A percentile compares a stretch with the other conserved stretches of the same genome.
Evolutionary conservation across 257 asterid species (phyloP).

Genomic region (Phtheirospermum japonicum): DNA sequence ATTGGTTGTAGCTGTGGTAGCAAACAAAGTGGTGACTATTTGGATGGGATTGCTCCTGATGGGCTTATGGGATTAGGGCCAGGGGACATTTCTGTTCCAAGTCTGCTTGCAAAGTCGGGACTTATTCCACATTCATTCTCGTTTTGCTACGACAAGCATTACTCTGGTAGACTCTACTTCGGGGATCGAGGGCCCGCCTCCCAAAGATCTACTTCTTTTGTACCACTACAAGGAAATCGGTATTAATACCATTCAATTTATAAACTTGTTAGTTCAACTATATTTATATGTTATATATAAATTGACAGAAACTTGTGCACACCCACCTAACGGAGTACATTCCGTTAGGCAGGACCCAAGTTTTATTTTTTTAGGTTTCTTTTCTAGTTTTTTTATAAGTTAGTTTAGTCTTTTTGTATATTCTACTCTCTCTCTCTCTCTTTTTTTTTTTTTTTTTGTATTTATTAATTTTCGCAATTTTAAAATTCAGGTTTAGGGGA

Average conservation of each 20-base stretch:
- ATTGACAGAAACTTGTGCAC: neutral
- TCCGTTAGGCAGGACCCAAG: neutral
- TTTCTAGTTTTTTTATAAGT: too few relatives aligned
- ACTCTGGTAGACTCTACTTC: constrained; percentile 70
- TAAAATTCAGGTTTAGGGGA: too few relatives aligned
- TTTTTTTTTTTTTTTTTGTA: too few relatives aligned
- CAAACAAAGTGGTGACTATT: constrained; percentile 69
- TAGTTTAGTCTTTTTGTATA: too few relatives aligned
- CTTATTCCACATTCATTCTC: constrained; percentile 70
- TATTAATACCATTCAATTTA: constrained; percentile 24
- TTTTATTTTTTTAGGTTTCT: neutral
- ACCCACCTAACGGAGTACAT: neutral
- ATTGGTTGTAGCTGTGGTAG: constrained; percentile 67
- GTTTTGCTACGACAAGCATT: constrained; percentile 65
- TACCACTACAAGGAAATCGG: constrained; percentile 40
- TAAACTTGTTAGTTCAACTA: neutral
- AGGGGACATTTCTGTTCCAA: constrained; percentile 68
- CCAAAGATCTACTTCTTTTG: constrained; percentile 57
- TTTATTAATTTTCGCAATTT: too few relatives aligned
- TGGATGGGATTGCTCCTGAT: constrained; percentile 80
- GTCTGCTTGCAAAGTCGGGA: constrained; percentile 76
- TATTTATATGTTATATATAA: neutral
- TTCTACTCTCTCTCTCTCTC: too few relatives aligned
- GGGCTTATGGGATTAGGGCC: constrained; percentile 87
- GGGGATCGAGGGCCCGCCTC: constrained; percentile 73